Conservation (phyloP, 2,329 filamentous ascomycete species). For the Nothopassalora personata region DNA sequence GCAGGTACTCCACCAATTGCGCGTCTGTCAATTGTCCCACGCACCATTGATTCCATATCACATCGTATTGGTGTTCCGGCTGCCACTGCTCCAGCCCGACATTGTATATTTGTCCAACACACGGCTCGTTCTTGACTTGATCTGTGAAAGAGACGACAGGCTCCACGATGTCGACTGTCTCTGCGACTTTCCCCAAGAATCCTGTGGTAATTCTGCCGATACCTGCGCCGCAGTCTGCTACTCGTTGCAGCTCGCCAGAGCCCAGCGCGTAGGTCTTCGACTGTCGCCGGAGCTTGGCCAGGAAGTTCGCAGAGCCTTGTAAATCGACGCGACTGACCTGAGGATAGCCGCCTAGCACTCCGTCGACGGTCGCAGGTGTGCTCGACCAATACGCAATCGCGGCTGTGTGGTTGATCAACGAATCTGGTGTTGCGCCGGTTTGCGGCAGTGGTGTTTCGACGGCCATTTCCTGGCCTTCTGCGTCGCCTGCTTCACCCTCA, state of each 20-base stretch:
- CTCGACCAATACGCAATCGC: conserved; percentile 49
- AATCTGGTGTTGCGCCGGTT: conserved; percentile 31
- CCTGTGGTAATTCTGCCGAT: conserved; percentile 80
- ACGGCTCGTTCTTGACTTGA: conserved; percentile 46
- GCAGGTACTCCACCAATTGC: conserved; percentile 64
- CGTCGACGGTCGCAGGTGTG: conserved; percentile 54
- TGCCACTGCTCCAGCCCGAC: conserved; percentile 71
- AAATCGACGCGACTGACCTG: conserved; percentile 66
- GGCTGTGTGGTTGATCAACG: conserved; percentile 40
- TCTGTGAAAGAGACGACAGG: conserved; percentile 76
- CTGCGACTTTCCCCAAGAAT: conserved; percentile 65
- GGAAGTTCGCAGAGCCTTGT: conserved; percentile 63
- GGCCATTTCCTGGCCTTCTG: conserved; percentile 6
- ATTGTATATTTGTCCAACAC: conserved; percentile 62
- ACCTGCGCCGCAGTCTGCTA: conserved; percentile 59
- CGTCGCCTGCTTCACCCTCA: neutral
- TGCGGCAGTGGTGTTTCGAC: conserved; percentile 7
- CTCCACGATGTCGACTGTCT: conserved; percentile 75
- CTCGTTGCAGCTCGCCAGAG: conserved; percentile 34
- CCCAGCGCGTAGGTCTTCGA: conserved; percentile 26
- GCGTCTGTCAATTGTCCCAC: conserved; percentile 72
- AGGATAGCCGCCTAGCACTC: conserved; percentile 74
- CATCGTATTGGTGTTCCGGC: conserved; percentile 55
- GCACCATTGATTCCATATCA: conserved; percentile 92
- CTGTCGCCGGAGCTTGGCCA: conserved; percentile 57